Conservation (phyloP, 106 monocot species). For the Dendrobium nobile region DNA sequence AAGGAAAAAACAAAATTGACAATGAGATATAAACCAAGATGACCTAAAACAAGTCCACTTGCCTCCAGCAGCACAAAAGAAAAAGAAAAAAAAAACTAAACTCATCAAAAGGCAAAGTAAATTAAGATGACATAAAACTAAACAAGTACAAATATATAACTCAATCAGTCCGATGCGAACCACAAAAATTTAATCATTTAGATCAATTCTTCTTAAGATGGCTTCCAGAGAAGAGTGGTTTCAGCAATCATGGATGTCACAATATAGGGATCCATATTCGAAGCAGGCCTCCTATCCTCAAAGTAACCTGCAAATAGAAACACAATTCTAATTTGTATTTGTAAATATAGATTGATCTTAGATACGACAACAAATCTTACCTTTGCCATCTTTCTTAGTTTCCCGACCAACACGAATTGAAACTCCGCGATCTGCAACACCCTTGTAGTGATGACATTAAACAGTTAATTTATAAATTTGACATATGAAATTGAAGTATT, state of each 20-base stretch:
- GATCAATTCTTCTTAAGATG: not conserved
- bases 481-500: not conserved
- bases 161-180: not conserved
- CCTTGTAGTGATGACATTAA: constrained; percentile 15
- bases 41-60: too few species aligned
- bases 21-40: too few species aligned
- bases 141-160: not conserved
- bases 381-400: constrained; percentile 55
- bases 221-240: constrained; percentile 14
- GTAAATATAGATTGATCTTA: not conserved
- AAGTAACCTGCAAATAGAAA: constrained; percentile 7
- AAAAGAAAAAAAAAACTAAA: too few species aligned
- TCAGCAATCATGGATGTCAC: constrained; percentile 22
- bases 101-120: not conserved
- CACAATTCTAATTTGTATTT: not conserved
- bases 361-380: constrained; percentile 4
- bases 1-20: not conserved
- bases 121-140: not conserved
- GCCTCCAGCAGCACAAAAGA: too few species aligned
- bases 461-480: not conserved
- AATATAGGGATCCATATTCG: constrained; percentile 20
- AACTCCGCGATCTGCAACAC: constrained; percentile 50
- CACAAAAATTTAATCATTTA: not conserved
- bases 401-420: constrained; percentile 50
- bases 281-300: constrained; percentile 19